These are phyloP conservation scores for Vicia sativa DNA, from an alignment of 306 rosid genomes.

Conservation along the genomic window DNA sequence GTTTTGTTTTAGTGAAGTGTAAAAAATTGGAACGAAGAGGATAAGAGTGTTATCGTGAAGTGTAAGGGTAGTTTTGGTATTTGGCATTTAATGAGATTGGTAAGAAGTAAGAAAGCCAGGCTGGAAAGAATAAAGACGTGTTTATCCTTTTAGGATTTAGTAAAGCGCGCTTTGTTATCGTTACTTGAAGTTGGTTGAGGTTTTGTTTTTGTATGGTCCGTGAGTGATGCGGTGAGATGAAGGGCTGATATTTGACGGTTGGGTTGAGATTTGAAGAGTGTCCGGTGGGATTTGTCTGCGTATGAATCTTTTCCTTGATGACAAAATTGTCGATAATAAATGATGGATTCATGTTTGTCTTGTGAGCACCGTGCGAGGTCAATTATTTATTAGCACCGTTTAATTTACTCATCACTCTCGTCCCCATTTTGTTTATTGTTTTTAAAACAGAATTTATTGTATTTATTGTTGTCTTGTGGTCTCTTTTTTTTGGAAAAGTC, in stretches of 20 bases:
- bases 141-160: neutral
- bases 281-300: conserved; percentile 31
- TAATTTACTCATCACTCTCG: too few species aligned
- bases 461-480: too few species aligned
- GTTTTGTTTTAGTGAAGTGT: conserved; percentile 14
- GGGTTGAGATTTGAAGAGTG: neutral
- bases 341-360: too few species aligned
- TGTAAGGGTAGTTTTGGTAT: conserved; percentile 40
- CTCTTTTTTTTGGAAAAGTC: too few species aligned
- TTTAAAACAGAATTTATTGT: too few species aligned
- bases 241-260: conserved; percentile 23
- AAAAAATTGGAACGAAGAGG: neutral
- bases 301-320: neutral
- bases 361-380: too few species aligned
- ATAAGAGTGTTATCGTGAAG: neutral
- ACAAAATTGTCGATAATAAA: neutral
- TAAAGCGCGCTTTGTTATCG: neutral
- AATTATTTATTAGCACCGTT: too few species aligned
- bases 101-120: conserved; percentile 44
- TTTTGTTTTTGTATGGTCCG: neutral
- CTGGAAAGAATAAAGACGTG: conserved; percentile 55
- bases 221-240: neutral
- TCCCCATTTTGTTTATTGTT: too few species aligned
- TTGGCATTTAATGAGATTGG: too few species aligned
- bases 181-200: neutral